These are phyloP conservation scores for Eucalyptus tenuipes DNA, from an alignment of 345 rosid species.

Conservation along the genomic window DNA sequence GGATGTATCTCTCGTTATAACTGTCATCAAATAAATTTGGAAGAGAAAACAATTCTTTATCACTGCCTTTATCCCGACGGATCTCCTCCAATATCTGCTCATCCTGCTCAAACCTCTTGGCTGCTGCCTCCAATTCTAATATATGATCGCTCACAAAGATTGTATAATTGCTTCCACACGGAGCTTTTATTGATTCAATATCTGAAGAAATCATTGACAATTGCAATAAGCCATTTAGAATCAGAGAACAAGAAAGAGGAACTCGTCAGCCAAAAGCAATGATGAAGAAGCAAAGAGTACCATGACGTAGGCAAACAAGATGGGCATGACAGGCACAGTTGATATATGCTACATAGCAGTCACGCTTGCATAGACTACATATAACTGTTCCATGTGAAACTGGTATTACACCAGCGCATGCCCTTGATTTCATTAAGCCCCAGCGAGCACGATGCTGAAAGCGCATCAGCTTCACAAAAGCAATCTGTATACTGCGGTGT, in stretches of 20 bases:
- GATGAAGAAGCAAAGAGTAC: slow-evolving; percentile 19
- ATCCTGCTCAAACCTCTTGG: slow-evolving; percentile 66
- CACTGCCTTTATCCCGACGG: slow-evolving; percentile 14
- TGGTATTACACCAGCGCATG: slow-evolving; percentile 34
- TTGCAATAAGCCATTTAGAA: background rate
- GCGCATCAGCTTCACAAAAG: slow-evolving; percentile 74
- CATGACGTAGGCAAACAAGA: slow-evolving; percentile 80
- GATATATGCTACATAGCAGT: slow-evolving; percentile 77
- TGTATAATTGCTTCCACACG: slow-evolving; percentile 55
- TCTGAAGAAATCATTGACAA: slow-evolving; percentile 23
- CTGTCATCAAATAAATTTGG: slow-evolving; percentile 20
- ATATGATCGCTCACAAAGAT: slow-evolving; percentile 75
- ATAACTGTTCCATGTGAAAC: slow-evolving; percentile 54
- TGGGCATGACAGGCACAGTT: slow-evolving; percentile 60
- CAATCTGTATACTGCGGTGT: slow-evolving; percentile 39
- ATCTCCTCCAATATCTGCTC: slow-evolving; percentile 24
- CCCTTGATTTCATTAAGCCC: slow-evolving; percentile 56
- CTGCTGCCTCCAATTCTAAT: slow-evolving; percentile 71
- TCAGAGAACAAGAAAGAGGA: background rate
- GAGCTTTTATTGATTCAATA: slow-evolving; percentile 38
- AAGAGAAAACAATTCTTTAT: slow-evolving; percentile 38
- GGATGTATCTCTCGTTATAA: slow-evolving; percentile 49
- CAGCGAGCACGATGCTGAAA: slow-evolving; percentile 80
- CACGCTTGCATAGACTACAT: slow-evolving; percentile 88
- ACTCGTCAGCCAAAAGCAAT: background rate